phyloP scores from a whole-genome alignment of 371 early-diverging fungal genomes.

The Ecytonucleospora hepatopenaei region DNA sequence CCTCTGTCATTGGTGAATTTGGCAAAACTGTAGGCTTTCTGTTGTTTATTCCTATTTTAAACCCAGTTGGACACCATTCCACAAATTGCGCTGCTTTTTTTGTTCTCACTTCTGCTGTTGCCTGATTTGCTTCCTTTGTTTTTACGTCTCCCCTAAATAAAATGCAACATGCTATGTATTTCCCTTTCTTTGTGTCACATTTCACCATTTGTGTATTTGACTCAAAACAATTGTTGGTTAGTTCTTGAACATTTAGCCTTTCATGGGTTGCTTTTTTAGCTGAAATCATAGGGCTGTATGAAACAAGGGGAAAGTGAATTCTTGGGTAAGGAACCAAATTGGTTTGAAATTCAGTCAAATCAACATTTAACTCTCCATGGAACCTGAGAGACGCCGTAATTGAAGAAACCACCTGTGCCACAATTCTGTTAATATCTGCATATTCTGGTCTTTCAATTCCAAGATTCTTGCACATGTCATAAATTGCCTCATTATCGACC shows the following conservation, averaged over 20 bases:
- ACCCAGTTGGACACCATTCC: conserved; percentile 92
- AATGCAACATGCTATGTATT: conserved; percentile 86
- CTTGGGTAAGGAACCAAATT: conserved; percentile 88
- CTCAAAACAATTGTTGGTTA: conserved; percentile 80
- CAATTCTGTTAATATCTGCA: conserved; percentile 87
- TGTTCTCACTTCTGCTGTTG: conserved; percentile 69
- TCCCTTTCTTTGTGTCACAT: conserved; percentile 79
- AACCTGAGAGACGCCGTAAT: conserved; percentile 92
- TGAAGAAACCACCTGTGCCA: conserved; percentile 96
- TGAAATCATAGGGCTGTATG: conserved; percentile 78
- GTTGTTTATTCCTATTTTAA: conserved; percentile 86
- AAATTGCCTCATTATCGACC: conserved; percentile 85
- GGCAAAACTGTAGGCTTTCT: conserved; percentile 74
- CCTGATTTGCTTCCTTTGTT: conserved; percentile 71
- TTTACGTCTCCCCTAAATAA: conserved; percentile 75
- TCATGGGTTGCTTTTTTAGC: conserved; percentile 78
- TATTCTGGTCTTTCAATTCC: conserved; percentile 91
- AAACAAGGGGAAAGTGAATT: conserved; percentile 80
- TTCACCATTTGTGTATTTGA: conserved; percentile 86
- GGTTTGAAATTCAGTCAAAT: conserved; percentile 85
- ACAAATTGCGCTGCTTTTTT: conserved; percentile 72
- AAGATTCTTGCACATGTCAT: conserved; percentile 94
- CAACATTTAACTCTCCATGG: conserved; percentile 83
- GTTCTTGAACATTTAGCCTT: conserved; percentile 72
- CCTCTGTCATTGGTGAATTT: conserved; percentile 78